Conservation (phyloP, 2,329 filamentous ascomycete genomes). For the Sporothrix euskadiensis region DNA sequence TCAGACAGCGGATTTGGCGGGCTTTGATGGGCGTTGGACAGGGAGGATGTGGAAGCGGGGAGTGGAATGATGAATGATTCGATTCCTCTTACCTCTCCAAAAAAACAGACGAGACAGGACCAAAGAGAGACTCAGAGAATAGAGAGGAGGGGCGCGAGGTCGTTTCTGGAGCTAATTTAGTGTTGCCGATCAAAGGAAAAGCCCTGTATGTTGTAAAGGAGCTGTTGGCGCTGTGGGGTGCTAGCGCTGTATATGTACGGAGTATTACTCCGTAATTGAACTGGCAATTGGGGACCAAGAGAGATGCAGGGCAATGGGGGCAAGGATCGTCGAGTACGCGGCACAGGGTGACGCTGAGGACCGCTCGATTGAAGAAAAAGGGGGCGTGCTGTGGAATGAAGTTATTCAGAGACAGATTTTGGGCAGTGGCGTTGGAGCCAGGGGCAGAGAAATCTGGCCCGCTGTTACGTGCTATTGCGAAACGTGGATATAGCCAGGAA, state of each 20-base stretch:
- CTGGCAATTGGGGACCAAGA: slow-evolving; percentile 14
- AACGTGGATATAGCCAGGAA: neutral
- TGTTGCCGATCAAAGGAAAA: slow-evolving; percentile 24
- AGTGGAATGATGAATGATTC: slow-evolving; percentile 26
- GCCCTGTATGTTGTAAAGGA: neutral
- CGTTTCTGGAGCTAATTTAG: slow-evolving; percentile 25
- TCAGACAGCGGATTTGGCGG: neutral
- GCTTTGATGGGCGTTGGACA: neutral
- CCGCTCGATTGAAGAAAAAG: neutral
- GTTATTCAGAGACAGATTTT: slow-evolving; percentile 2
- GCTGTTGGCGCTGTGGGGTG: slow-evolving; percentile 21
- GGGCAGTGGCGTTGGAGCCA: slow-evolving; percentile 11
- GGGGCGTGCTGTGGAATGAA: neutral
- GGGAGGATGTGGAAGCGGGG: slow-evolving; percentile 21
- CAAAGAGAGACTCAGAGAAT: neutral
- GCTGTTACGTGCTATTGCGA: slow-evolving; percentile 11
- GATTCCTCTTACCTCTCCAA: neutral
- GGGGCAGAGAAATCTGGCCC: neutral
- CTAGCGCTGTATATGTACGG: neutral
- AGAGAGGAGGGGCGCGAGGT: neutral
- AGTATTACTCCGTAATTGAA: neutral
- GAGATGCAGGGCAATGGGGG: neutral
- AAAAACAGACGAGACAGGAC: slow-evolving; percentile 1
- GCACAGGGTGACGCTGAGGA: slow-evolving; percentile 5
- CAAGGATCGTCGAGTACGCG: neutral